A percentile compares a stretch with the other conserved stretches of the same genome.
Conservation (phyloP, 1,139 yeast species). For the Diutina siamensis region DNA sequence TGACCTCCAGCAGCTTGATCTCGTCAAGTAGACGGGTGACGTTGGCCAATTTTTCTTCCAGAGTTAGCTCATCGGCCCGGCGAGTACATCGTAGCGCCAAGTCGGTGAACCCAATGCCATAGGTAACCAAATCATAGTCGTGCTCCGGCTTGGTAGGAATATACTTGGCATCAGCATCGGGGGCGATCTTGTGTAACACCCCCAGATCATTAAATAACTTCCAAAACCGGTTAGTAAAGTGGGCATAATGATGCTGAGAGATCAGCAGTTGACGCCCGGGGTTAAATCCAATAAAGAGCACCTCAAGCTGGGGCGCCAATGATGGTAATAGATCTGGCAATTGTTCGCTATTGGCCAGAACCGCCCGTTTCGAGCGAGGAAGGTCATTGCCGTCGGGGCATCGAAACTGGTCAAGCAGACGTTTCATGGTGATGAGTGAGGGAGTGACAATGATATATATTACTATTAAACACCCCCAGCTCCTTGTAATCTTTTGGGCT, state of each 20-base stretch:
- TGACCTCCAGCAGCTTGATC: constrained; percentile 26
- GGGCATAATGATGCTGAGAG: constrained; percentile 67
- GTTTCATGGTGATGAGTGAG: background rate
- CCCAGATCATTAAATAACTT: constrained; percentile 45
- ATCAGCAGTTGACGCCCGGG: constrained; percentile 60
- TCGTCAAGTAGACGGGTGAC: constrained; percentile 43
- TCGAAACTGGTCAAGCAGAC: background rate
- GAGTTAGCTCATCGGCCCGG: constrained; percentile 43
- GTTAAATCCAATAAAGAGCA: constrained; percentile 62
- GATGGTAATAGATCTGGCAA: constrained; percentile 24
- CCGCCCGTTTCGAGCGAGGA: too few relatives aligned
- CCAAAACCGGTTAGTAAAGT: constrained; percentile 62
- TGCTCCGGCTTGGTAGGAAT: constrained; percentile 13
- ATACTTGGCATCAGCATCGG: background rate
- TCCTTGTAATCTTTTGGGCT: constrained; percentile 17
- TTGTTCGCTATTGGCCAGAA: too few relatives aligned
- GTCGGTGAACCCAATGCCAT: constrained; percentile 61
- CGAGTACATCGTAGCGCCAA: constrained; percentile 55
- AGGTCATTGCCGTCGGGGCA: background rate
- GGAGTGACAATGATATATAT: background rate
- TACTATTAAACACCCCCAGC: background rate
- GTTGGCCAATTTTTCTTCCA: constrained; percentile 41
- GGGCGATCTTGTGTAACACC: constrained; percentile 20
- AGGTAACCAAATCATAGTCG: constrained; percentile 35
- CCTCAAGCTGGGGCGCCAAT: constrained; percentile 19